Percentiles rank a stretch among this genome's conserved stretches.
These are phyloP conservation scores for Prunus yedoensis DNA, from an alignment of 331 rosid species.

Conservation along the genomic window DNA sequence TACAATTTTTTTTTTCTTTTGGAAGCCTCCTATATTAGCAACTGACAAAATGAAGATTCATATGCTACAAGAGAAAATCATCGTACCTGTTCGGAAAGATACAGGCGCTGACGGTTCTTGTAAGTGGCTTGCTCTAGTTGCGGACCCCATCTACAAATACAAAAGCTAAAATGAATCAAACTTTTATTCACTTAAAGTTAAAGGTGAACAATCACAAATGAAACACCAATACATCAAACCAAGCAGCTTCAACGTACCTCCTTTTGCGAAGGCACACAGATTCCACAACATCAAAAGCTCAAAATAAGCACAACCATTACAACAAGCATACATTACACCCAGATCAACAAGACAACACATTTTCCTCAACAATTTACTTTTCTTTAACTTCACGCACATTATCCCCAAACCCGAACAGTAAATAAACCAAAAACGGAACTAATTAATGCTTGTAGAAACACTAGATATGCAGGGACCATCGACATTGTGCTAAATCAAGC, in stretches of 20 bases:
- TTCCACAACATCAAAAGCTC: background rate
- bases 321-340: background rate
- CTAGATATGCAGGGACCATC: background rate
- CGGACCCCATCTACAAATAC: conserved; percentile 64
- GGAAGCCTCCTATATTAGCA: background rate
- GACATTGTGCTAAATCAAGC: background rate
- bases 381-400: conserved; percentile 16
- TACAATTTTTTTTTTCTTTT: background rate
- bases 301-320: background rate
- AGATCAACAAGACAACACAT: background rate
- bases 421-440: background rate
- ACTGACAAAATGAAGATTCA: background rate
- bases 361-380: background rate
- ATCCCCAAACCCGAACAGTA: conserved; percentile 15
- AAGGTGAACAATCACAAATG: background rate
- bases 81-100: conserved; percentile 65
- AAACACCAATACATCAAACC: background rate
- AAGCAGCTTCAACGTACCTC: background rate
- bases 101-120: conserved; percentile 78
- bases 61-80: background rate
- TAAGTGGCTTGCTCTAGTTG: conserved; percentile 58
- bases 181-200: background rate
- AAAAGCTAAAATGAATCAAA: conserved; percentile 10
- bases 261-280: background rate
- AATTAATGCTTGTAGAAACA: background rate